Base-by-base conservation (phyloP, 768 basidiomycete species). In the Stropharia rugosoannulata region DNA sequence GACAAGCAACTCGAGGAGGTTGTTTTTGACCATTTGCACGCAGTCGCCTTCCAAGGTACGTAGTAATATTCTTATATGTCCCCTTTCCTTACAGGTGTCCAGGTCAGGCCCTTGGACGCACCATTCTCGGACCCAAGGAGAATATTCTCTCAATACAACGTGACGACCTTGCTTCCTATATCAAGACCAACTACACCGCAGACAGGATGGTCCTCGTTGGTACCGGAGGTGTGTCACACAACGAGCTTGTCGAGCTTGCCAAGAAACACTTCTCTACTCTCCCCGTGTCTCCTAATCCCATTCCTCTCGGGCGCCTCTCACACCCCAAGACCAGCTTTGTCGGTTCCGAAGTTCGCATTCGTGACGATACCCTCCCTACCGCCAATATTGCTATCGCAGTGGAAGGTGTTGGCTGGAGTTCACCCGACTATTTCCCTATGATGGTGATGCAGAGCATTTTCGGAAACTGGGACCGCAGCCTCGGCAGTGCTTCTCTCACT, bases 141-240 rank as follows among this genome's bases (percentile, higher is more conserved):
- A 97, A 98, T 78, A 98, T 99, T 66, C 80, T 96, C 59, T 97
- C 96, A 55, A 95, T 99, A 77, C 86, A 87, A 71, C 88, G 89
- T 46, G 85, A 91, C 61, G 95, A 98, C 73, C 86, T 99, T 41
- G 72, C 81, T 18, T 81, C 78, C 19, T 99, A 98, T 77, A 98
- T 98, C 78, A 86, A 93, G 73, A 95, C 89, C 63, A 98, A 99
- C 81, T 98, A 98, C 77, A 96, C 93, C 50, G 87, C 95, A 42
- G 96, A 99, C 78, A 93, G 96, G 58, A 98, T 99, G 94, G 95
- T 97, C 58, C 89, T 99, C 58, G 96, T 97, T 62, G 97, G 96
- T 55, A 86, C 96, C 49, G 97, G 97, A 55, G 96, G 95, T 60
- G 90, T 98, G 61, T 88, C 95, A 62, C 97, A 98, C 75, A 75